These are phyloP conservation scores for Centrapalus pauciflorus DNA, from an alignment of 129 eudicot species.

Conservation along the genomic window DNA sequence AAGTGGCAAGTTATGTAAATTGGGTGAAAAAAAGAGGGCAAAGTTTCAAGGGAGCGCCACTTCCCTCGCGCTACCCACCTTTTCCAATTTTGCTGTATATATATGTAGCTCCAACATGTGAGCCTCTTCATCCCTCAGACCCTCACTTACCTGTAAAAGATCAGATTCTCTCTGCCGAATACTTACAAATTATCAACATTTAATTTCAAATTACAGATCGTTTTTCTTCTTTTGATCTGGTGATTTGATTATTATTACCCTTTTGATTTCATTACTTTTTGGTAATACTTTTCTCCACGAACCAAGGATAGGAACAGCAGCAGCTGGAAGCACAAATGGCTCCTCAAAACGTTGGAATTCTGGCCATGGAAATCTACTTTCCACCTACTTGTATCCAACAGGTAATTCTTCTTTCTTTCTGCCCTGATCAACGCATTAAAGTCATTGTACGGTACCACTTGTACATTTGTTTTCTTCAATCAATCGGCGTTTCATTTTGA, in stretches of 20 bases:
- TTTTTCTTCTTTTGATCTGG: constrained; percentile 1
- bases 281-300: neutral
- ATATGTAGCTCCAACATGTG: constrained; percentile 4
- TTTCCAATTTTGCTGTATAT: neutral
- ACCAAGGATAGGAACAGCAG: too few species aligned
- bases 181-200: neutral
- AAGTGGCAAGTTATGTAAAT: neutral
- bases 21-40: neutral
- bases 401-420: constrained; percentile 27
- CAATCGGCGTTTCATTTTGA: neutral
- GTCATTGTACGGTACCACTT: constrained; percentile 1
- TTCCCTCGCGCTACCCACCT: neutral
- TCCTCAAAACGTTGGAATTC: constrained; percentile 71
- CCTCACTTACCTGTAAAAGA: neutral
- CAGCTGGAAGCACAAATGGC: constrained; percentile 56
- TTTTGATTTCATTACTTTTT: neutral
- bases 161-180: constrained; percentile 3
- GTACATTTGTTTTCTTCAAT: neutral
- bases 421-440: neutral
- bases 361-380: constrained; percentile 85
- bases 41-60: neutral
- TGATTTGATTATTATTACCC: neutral
- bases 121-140: constrained; percentile 7
- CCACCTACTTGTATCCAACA: constrained; percentile 88
- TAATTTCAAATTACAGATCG: constrained; percentile 1